A percentile compares a stretch with the other conserved stretches of the same genome.
Evolutionary conservation across 2,329 filamentous ascomycete species (phyloP).

Genomic region (Trichoderma polysporum): DNA sequence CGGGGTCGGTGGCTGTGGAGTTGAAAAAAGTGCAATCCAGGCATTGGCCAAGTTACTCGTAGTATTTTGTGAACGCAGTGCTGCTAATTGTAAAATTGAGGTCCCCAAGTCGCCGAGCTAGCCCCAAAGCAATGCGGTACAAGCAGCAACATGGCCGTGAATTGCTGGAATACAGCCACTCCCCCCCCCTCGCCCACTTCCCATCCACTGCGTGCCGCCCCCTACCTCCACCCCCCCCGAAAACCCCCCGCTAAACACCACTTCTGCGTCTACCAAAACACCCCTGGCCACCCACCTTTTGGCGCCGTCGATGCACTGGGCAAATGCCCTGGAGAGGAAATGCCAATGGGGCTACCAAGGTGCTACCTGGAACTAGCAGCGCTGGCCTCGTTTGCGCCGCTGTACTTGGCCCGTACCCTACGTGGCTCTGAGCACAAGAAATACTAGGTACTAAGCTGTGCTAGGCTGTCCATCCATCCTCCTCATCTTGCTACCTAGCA

Average conservation of each 20-base stretch:
- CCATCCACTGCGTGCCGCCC: not conserved
- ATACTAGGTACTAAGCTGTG: no score
- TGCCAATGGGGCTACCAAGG: not conserved
- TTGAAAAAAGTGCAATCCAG: not conserved
- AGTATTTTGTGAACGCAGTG: not conserved
- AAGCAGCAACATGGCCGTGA: slow-evolving; percentile 10
- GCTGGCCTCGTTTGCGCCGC: not conserved
- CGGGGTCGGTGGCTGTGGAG: slow-evolving; percentile 3
- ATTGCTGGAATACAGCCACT: not conserved
- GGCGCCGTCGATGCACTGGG: slow-evolving; percentile 10
- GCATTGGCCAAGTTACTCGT: not conserved
- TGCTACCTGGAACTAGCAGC: not conserved
- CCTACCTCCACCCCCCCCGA: not conserved
- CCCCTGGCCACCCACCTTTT: slow-evolving; percentile 3
- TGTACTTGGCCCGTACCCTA: not conserved
- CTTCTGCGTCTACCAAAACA: not conserved
- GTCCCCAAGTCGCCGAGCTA: slow-evolving; percentile 5
- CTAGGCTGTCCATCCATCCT: not conserved
- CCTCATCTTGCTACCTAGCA: not conserved
- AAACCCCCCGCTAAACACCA: not conserved
- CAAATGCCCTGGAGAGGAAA: slow-evolving; percentile 1
- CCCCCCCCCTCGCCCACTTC: not conserved
- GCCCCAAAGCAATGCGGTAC: slow-evolving; percentile 14
- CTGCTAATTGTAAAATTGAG: not conserved
- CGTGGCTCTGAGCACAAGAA: not conserved